Evolutionary conservation across 495 filamentous ascomycete species (phyloP).

Genomic region (Aspergillus baeticus): DNA sequence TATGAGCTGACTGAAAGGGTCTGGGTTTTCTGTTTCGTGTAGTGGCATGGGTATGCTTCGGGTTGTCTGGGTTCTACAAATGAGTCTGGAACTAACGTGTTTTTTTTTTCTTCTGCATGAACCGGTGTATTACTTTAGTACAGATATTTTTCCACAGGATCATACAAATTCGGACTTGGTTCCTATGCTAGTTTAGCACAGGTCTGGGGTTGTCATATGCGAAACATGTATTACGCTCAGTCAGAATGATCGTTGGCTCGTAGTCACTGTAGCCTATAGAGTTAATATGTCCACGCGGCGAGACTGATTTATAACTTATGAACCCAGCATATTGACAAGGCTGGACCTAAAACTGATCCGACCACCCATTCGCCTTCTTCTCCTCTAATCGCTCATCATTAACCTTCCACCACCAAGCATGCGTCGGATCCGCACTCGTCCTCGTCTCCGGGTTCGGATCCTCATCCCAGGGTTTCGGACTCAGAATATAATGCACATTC

Average conservation of each 20-base stretch:
- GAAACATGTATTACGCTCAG: too few species aligned
- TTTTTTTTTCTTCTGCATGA: neutral
- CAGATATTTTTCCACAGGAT: neutral
- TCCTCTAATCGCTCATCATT: conserved; percentile 51
- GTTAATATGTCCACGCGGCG: too few species aligned
- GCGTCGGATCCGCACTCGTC: conserved; percentile 25
- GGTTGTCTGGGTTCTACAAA: neutral
- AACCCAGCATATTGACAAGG: too few species aligned
- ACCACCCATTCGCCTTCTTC: conserved; percentile 41
- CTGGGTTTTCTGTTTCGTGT: neutral
- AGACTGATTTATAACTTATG: too few species aligned
- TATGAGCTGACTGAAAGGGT: neutral
- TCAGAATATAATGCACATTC: conserved; percentile 79
- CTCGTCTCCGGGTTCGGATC: conserved; percentile 22
- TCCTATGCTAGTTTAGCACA: too few species aligned
- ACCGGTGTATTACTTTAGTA: neutral
- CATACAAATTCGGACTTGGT: too few species aligned
- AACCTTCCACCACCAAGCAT: conserved; percentile 65
- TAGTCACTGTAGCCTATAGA: too few species aligned
- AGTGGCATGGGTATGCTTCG: neutral
- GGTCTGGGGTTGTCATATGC: too few species aligned
- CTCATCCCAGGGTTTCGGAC: conserved; percentile 81
- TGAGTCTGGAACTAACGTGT: neutral
- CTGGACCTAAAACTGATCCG: too few species aligned
- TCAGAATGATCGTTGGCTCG: too few species aligned